Base-by-base conservation (phyloP, 768 basidiomycete species). In the Mycena kentingensis region DNA sequence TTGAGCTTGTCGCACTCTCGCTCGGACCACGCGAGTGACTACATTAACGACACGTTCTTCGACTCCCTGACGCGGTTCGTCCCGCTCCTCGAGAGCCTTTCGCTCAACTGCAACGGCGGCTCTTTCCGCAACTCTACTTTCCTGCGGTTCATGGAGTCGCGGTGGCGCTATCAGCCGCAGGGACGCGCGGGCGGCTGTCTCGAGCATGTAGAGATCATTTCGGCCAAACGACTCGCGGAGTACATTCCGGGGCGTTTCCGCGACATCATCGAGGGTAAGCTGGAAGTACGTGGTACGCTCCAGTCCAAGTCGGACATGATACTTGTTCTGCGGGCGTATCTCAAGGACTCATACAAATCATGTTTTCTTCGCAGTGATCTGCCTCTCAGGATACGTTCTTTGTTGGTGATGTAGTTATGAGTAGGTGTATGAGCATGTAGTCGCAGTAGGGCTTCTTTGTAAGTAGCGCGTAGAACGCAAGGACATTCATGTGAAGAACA, bases 1-100 rank as follows among this genome's bases (percentile, higher is more conserved):
- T 58, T 78, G 41, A 65, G 68, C 26, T 55, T 79, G 29, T 65
- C 68, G 4, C 72, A 73, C 52, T 67, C 72, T 3, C 49, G 73
- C 24, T 65, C 60, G 46, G 71, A 70, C 37, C 55, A 52, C 16
- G 62, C 62, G 22, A 50, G 64, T 24, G 75, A 75, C 58, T 70
- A 71, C 19, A 70, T 79, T 45, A 67, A 75, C 12, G 68, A 74
- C 41, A 39, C 48, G 24, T 61, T 77, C 15, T 57, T 77, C 22
- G 37, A 47, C 5, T 52, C 57, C 15, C 63, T 63, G 42, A 58
- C 60, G 52, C 54, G 49, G 21, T 19, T 19, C 28, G 60, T 72
- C 22, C 70, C 72, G 8, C 28, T 46, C 16, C 57, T 74, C 27
- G 49, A 62, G 38, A 44, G 51, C 11, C 52, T 73, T 4, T 60